phyloP scores from a whole-genome alignment of 257 asterid genomes.

The Gardenia jasminoides region DNA sequence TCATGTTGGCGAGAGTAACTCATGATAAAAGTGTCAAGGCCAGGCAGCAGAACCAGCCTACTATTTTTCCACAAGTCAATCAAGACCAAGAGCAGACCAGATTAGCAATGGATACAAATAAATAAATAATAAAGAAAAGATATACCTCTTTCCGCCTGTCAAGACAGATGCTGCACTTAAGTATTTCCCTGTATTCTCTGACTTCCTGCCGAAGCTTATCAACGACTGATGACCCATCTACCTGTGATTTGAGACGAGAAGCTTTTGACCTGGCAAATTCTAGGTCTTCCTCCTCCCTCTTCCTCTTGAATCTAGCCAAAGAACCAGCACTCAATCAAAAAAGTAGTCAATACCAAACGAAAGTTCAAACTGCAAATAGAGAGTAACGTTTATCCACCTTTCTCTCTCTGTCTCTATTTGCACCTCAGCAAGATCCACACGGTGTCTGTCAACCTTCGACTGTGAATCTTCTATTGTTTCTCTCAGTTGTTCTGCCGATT shows the following conservation, averaged over 20 bases:
- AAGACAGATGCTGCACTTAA: constrained; percentile 84
- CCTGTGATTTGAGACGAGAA: constrained; percentile 48
- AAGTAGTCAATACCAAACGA: not conserved
- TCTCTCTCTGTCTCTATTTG: constrained; percentile 90
- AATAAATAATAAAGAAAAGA: not conserved
- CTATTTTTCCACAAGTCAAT: not conserved
- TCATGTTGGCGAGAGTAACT: not conserved
- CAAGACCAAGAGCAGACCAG: not conserved
- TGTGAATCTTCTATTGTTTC: constrained; percentile 69
- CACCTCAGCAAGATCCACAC: constrained; percentile 60
- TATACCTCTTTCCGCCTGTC: constrained; percentile 92
- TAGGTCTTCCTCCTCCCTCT: constrained; percentile 80
- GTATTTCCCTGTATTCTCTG: constrained; percentile 80
- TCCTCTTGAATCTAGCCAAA: constrained; percentile 66
- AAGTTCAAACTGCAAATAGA: not conserved
- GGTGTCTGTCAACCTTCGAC: constrained; percentile 57
- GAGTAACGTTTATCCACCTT: constrained; percentile 46
- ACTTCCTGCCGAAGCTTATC: constrained; percentile 84
- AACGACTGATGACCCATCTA: constrained; percentile 62
- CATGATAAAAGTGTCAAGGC: not conserved
- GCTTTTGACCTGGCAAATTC: constrained; percentile 69
- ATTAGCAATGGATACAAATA: not conserved
- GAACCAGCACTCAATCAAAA: not conserved
- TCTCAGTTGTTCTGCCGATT: constrained; percentile 51
- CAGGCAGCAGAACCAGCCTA: not conserved